Evolutionary conservation across 352 stramenopile species (phyloP).

Genomic region (Globisporangium lucens): DNA sequence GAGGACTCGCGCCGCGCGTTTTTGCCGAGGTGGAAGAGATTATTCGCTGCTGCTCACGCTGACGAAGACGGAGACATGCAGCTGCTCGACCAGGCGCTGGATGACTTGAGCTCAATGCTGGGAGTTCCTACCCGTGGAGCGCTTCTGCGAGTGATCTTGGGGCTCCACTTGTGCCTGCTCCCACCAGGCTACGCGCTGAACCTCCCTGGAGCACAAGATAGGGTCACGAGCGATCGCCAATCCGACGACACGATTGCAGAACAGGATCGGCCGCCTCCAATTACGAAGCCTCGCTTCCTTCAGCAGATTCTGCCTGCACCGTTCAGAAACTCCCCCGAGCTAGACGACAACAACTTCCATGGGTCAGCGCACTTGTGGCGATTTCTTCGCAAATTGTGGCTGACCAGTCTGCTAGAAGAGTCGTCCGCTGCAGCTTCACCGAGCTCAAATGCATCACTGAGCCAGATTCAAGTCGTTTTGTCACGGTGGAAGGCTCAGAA

Average conservation of each 20-base stretch:
- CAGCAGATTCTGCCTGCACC: conserved; percentile 12
- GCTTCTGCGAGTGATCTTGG: conserved; percentile 9
- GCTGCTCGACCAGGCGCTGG: conserved; percentile 8
- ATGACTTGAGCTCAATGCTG: conserved; percentile 7
- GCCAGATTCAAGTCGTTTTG: background rate
- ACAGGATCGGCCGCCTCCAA: background rate
- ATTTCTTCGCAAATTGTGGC: conserved; percentile 27
- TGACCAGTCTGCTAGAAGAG: background rate
- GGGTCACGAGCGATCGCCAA: background rate
- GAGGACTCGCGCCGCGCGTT: conserved; percentile 3
- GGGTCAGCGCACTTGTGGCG: conserved; percentile 26
- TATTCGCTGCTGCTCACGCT: background rate
- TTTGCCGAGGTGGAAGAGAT: conserved; percentile 11
- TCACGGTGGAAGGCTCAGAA: conserved; percentile 10
- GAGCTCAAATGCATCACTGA: background rate
- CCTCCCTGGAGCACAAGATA: background rate
- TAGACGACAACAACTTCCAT: conserved; percentile 25
- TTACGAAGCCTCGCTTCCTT: background rate
- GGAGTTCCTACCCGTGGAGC: background rate
- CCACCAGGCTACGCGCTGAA: too few species aligned
- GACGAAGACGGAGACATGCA: conserved; percentile 8
- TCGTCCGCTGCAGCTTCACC: background rate
- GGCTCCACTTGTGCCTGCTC: conserved; percentile 2
- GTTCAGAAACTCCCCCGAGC: conserved; percentile 18
- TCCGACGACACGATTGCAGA: conserved; percentile 1